Base-by-base conservation (phyloP, 1,284 basidiomycete species). In the Naganishia sp. region DNA sequence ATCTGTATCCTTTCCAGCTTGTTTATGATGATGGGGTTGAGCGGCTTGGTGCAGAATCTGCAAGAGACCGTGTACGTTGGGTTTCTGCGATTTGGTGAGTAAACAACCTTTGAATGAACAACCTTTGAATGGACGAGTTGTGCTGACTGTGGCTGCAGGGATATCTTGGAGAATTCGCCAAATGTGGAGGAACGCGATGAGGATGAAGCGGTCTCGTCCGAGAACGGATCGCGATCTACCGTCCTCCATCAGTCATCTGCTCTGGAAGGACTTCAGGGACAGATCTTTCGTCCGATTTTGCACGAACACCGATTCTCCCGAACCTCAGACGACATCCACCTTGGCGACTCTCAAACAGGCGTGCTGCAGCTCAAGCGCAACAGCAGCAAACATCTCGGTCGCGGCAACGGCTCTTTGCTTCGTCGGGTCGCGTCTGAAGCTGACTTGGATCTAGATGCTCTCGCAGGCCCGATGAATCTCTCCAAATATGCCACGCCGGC, bases 1-100 rank as follows among this genome's bases (percentile, higher is more conserved):
- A 86, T 64, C 76, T 94, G 7, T 90, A 90, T 64, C 92, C 92
- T 0, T 94, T 94, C 80, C 90, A 92, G 74, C 84, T 94, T 10
- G 77, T 92, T 42, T 94, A 94, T 74, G 84, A 85, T 21, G 92
- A 94, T 76, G 92, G 92, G 3, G 86, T 90, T 1, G 92, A 94
- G 76, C 81, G 91, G 13, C 75, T 94, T 13, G 92, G 87, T 0
- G 87, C 90, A 23, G 91, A 92, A 73, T 92, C 89, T 68, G 84
- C 91, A 5, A 77, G 88, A 65, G 90, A 93, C 73, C 83, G 92
- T 69, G 88, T 91, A 55, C 85, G 88, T 77, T 94, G 92, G 92
- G 89, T 93, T 25, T 89, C 88, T 72, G 85, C 90, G 2, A 85
- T 94, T 60, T 92, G 90, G 92, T 91, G 72, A 56, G 86, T 80